Percentiles rank a stretch among this genome's conserved stretches.
Evolutionary conservation across 2,329 filamentous ascomycete species (phyloP).

Genomic region (Periconia sp.): DNA sequence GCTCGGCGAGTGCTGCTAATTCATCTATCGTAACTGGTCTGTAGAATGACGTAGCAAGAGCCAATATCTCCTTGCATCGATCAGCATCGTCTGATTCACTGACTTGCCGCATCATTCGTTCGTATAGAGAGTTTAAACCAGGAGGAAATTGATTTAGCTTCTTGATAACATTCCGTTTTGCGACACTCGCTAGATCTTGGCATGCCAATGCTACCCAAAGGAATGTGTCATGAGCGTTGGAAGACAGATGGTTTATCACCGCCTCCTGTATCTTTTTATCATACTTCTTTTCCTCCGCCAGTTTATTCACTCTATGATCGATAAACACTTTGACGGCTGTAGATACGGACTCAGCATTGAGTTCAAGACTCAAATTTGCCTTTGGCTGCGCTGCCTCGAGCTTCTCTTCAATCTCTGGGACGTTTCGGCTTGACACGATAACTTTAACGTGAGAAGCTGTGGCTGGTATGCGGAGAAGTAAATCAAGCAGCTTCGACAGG

Average conservation of each 20-base stretch:
- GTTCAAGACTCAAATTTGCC: constrained; percentile 32
- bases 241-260: constrained; percentile 16
- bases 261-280: background rate
- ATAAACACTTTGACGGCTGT: constrained; percentile 45
- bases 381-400: constrained; percentile 21
- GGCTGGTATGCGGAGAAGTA: constrained; percentile 5
- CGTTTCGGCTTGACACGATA: constrained; percentile 47
- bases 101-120: constrained; percentile 43
- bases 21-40: constrained; percentile 44
- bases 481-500: constrained; percentile 7
- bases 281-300: constrained; percentile 14
- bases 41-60: constrained; percentile 27
- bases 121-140: constrained; percentile 43
- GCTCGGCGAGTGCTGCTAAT: constrained; percentile 29
- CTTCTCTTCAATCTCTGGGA: constrained; percentile 34
- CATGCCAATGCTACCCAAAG: constrained; percentile 37
- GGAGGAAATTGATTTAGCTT: constrained; percentile 24
- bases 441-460: constrained; percentile 26
- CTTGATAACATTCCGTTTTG: constrained; percentile 6
- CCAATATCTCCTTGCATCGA: constrained; percentile 40
- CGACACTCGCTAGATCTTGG: constrained; percentile 24
- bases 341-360: constrained; percentile 38
- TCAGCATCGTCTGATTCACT: constrained; percentile 21
- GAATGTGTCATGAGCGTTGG: constrained; percentile 45
- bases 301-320: constrained; percentile 26